Percentiles rank a stretch among this genome's conserved stretches.
These are phyloP conservation scores for Trichoderma koningii DNA, from an alignment of 2,329 filamentous ascomycete species.

Conservation along the genomic window DNA sequence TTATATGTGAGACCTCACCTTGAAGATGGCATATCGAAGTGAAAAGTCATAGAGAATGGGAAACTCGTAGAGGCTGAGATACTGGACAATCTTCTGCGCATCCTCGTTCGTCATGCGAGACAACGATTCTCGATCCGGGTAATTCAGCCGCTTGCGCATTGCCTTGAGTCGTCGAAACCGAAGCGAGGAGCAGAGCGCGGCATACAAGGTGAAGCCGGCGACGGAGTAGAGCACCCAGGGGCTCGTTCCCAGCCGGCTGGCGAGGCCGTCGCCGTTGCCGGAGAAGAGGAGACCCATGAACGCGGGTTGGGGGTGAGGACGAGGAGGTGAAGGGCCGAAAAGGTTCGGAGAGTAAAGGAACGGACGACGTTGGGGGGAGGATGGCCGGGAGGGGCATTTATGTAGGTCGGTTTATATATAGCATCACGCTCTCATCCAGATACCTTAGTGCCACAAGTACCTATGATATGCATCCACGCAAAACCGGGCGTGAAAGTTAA, in stretches of 20 bases:
- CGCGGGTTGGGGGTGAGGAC: neutral
- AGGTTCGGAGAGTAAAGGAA: neutral
- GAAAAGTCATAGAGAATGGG: conserved; percentile 43
- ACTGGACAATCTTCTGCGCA: conserved; percentile 47
- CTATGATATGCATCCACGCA: no score
- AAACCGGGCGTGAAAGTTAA: no score
- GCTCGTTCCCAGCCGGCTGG: neutral
- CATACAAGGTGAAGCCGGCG: conserved; percentile 37
- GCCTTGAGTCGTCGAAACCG: conserved; percentile 42
- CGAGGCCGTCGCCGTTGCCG: neutral
- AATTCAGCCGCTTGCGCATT: conserved; percentile 38
- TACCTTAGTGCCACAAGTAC: no score
- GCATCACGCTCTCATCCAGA: no score
- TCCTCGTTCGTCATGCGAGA: conserved; percentile 47
- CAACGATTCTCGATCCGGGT: conserved; percentile 41
- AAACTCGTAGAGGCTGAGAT: conserved; percentile 41
- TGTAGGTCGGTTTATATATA: no score
- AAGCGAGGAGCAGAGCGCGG: conserved; percentile 40
- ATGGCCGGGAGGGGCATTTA: no score
- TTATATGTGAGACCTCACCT: conserved; percentile 33
- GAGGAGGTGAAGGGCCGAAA: no score
- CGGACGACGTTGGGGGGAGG: neutral
- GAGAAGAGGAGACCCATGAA: neutral
- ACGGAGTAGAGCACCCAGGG: conserved; percentile 28
- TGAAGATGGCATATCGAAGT: conserved; percentile 46